These are phyloP conservation scores for Acanthamoeba castellanii DNA, from an alignment of 208 protist species.

Conservation along the genomic window DNA sequence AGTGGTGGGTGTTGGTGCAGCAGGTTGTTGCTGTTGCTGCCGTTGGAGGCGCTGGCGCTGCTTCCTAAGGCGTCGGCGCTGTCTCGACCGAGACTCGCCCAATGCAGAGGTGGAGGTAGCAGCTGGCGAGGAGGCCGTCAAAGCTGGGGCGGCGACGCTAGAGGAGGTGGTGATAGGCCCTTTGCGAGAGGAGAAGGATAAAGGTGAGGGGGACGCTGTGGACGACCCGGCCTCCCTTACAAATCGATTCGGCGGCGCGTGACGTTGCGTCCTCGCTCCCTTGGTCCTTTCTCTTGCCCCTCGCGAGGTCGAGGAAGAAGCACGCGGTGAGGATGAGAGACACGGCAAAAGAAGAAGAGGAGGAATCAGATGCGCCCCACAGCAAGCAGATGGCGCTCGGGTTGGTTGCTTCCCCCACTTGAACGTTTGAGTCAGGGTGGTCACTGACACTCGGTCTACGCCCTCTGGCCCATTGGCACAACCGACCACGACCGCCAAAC, in stretches of 20 bases:
- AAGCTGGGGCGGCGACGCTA: too few relatives aligned
- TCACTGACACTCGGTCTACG: too few relatives aligned
- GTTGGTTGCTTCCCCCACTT: too few relatives aligned
- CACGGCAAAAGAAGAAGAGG: not conserved
- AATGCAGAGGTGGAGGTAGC: not conserved
- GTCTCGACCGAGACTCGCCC: not conserved
- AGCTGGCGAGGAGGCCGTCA: not conserved
- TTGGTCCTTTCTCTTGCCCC: not conserved
- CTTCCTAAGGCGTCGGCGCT: not conserved
- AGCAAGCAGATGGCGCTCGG: too few relatives aligned
- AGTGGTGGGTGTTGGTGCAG: not conserved
- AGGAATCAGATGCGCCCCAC: too few relatives aligned
- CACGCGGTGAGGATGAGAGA: not conserved
- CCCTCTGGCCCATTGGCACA: too few relatives aligned
- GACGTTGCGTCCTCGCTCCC: conserved; percentile 27
- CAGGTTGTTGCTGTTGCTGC: not conserved
- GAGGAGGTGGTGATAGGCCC: too few relatives aligned
- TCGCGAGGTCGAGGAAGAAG: too few relatives aligned
- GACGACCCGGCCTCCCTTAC: not conserved
- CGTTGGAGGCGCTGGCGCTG: not conserved
- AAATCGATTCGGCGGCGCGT: conserved; percentile 5
- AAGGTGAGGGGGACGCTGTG: not conserved
- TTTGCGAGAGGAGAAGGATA: not conserved
- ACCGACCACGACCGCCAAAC: too few relatives aligned
- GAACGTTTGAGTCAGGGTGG: too few relatives aligned